Evolutionary conservation across 306 rosid genomes (phyloP).

Genomic region (Nissolia schottii): DNA sequence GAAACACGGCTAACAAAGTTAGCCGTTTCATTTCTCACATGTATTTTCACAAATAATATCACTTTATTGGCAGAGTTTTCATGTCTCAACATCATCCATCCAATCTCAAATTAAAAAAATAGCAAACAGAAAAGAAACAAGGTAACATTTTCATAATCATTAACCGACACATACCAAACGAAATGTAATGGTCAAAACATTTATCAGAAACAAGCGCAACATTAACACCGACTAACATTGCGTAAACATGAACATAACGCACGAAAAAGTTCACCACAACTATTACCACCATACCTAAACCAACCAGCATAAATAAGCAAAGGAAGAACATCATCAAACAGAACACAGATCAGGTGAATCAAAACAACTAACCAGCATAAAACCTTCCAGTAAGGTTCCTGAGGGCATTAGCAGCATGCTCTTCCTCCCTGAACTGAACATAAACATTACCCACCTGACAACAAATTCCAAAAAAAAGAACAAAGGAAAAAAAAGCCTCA

Average conservation of each 20-base stretch:
- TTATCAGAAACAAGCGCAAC: no score
- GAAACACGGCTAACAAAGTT: neutral
- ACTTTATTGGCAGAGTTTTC: no score
- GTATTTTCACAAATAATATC: neutral
- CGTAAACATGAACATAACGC: no score
- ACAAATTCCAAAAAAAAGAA: neutral
- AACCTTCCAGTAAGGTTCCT: conserved; percentile 46
- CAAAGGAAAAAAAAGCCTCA: no score
- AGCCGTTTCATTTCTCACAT: neutral
- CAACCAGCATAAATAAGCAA: no score
- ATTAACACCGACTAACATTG: no score
- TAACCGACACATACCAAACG: neutral
- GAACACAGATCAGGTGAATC: neutral
- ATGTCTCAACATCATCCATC: neutral
- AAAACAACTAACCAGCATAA: conserved; percentile 45
- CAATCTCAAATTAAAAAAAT: neutral
- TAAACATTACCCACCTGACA: conserved; percentile 40
- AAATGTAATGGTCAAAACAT: neutral
- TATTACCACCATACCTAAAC: no score
- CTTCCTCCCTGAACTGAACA: conserved; percentile 29
- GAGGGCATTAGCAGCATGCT: conserved; percentile 20
- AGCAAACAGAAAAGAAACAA: neutral
- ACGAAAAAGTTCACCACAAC: no score
- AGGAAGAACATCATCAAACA: neutral
- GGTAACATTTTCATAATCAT: neutral